Evolutionary conservation across 176 grass and related monocot genomes (phyloP).

Genomic region (Leersia perrieri): DNA sequence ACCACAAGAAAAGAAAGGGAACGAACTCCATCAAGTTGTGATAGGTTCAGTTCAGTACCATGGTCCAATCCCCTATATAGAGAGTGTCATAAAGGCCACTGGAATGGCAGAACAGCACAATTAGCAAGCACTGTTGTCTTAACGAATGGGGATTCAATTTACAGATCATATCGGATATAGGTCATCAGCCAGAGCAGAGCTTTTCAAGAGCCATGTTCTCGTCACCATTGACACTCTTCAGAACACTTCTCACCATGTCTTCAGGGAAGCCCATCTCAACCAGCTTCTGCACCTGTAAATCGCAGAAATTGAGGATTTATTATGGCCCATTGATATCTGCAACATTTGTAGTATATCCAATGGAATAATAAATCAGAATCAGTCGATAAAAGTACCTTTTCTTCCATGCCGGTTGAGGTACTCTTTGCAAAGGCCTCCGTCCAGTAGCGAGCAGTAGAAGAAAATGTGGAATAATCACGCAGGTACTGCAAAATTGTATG

Average conservation of each 20-base stretch:
- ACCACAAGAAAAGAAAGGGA: neutral
- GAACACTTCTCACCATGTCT: slow-evolving; percentile 72
- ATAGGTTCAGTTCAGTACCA: slow-evolving; percentile 23
- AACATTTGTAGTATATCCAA: neutral
- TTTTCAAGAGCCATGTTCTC: slow-evolving; percentile 95
- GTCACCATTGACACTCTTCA: slow-evolving; percentile 84
- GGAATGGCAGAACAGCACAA: slow-evolving; percentile 29
- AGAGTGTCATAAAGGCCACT: slow-evolving; percentile 32
- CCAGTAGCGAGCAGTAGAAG: slow-evolving; percentile 88
- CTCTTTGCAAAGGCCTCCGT: slow-evolving; percentile 91
- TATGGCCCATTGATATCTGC: neutral
- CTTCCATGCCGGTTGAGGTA: slow-evolving; percentile 73
- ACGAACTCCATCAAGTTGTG: slow-evolving; percentile 4
- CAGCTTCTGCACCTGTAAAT: slow-evolving; percentile 74
- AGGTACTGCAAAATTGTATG: slow-evolving; percentile 57
- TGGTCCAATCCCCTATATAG: slow-evolving; percentile 28
- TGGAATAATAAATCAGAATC: neutral
- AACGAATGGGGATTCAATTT: slow-evolving; percentile 41
- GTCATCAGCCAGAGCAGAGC: slow-evolving; percentile 71
- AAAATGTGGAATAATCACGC: slow-evolving; percentile 65
- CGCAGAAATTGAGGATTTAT: slow-evolving; percentile 4
- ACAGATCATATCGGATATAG: slow-evolving; percentile 27
- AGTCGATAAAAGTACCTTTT: slow-evolving; percentile 54
- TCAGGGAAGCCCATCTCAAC: slow-evolving; percentile 98
- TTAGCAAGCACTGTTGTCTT: slow-evolving; percentile 24